phyloP scores from a whole-genome alignment of 495 filamentous ascomycete genomes.

The Penicillium egyptiacum region DNA sequence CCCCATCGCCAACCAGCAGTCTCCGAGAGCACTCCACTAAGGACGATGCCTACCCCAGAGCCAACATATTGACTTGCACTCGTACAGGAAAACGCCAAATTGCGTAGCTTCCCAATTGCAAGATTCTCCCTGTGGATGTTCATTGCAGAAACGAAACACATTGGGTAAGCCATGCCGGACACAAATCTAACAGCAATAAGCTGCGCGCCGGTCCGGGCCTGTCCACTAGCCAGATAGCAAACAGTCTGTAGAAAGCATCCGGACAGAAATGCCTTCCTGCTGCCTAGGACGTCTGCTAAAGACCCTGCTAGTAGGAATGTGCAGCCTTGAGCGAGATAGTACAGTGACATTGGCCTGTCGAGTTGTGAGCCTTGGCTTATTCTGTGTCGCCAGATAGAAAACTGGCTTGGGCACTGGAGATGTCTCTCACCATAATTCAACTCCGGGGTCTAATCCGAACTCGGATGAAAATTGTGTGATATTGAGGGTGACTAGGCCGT shows the following conservation, averaged over 20 bases:
- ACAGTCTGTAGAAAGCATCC: constrained; percentile 44
- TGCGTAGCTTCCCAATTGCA: constrained; percentile 35
- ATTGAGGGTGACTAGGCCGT: constrained; percentile 37
- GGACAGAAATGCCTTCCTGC: constrained; percentile 40
- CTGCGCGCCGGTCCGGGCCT: constrained; percentile 43
- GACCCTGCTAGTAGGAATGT: constrained; percentile 50
- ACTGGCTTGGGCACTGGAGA: background rate
- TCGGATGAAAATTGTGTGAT: constrained; percentile 46
- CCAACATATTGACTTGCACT: constrained; percentile 49
- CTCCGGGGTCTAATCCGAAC: constrained; percentile 28
- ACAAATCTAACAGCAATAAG: constrained; percentile 55
- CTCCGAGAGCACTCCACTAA: constrained; percentile 48
- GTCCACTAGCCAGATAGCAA: constrained; percentile 45
- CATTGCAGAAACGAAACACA: constrained; percentile 54
- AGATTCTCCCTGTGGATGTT: constrained; percentile 47
- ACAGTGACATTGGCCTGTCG: constrained; percentile 46
- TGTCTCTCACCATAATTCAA: constrained; percentile 43
- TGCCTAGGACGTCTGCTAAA: constrained; percentile 55
- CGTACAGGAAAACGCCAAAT: constrained; percentile 48
- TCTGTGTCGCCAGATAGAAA: background rate
- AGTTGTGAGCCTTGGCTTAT: background rate
- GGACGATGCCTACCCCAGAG: constrained; percentile 42
- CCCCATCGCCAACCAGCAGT: constrained; percentile 51
- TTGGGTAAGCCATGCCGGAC: constrained; percentile 48
- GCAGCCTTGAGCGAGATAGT: constrained; percentile 42